Evolutionary conservation across 768 basidiomycete species (phyloP).

Genomic region (Mycena vitilis): DNA sequence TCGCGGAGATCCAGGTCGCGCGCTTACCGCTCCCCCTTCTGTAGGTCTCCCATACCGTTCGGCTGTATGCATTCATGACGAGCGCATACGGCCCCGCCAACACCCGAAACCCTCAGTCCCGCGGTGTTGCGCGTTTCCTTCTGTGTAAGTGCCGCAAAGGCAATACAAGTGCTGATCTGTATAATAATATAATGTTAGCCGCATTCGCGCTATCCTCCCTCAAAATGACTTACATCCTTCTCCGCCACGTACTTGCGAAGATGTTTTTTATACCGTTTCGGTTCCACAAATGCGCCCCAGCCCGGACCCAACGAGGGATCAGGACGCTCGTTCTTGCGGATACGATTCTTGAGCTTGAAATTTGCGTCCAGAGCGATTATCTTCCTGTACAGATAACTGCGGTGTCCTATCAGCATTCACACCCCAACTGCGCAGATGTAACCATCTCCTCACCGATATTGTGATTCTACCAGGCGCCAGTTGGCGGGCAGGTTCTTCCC

Average conservation of each 20-base stretch:
- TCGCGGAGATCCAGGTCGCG: not conserved
- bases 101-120: constrained; percentile 29
- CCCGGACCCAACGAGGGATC: constrained; percentile 31
- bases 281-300: constrained; percentile 25
- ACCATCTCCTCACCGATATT: constrained; percentile 6
- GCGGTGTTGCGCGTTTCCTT: constrained; percentile 33
- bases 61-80: constrained; percentile 35
- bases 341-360: constrained; percentile 39
- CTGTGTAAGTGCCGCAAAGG: constrained; percentile 36
- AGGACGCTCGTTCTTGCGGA: constrained; percentile 7
- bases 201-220: no score
- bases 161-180: constrained; percentile 36
- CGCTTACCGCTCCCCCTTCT: constrained; percentile 40
- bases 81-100: constrained; percentile 32
- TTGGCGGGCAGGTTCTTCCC: constrained; percentile 34
- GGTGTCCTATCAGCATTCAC: constrained; percentile 18
- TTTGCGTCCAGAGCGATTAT: constrained; percentile 42
- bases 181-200: not conserved
- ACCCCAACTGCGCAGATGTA: not conserved
- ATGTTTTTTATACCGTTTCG: constrained; percentile 8
- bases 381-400: constrained; percentile 35
- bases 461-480: constrained; percentile 25
- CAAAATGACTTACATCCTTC: constrained; percentile 12
- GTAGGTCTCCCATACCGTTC: constrained; percentile 39
- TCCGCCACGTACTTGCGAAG: constrained; percentile 24